Percentiles rank a stretch among this genome's conserved stretches.
These are phyloP conservation scores for Actinomortierella wolfii DNA, from an alignment of 371 early-diverging fungal genomes.

Conservation along the genomic window DNA sequence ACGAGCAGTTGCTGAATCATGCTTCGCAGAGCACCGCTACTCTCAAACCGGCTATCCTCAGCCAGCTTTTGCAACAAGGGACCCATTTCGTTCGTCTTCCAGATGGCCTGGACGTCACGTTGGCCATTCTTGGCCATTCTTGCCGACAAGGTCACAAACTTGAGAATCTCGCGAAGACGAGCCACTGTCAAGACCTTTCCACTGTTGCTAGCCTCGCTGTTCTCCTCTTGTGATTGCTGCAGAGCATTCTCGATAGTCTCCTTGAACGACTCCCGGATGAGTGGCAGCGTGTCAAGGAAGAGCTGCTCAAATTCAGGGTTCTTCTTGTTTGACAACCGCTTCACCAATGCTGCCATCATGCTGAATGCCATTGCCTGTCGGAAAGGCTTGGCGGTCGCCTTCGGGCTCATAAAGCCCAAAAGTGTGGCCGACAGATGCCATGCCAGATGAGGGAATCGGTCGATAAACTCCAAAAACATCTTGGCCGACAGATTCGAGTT, in stretches of 20 bases:
- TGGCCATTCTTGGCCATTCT: conserved; percentile 43
- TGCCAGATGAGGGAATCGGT: conserved; percentile 66
- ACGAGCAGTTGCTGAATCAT: conserved; percentile 38
- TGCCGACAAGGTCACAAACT: conserved; percentile 42
- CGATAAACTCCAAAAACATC: conserved; percentile 66
- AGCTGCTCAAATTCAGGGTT: conserved; percentile 32
- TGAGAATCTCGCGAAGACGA: conserved; percentile 51
- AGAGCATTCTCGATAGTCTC: conserved; percentile 43
- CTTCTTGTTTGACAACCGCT: conserved; percentile 54
- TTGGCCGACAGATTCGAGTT: conserved; percentile 66
- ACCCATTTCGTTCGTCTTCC: conserved; percentile 40
- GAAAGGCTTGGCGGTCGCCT: conserved; percentile 64
- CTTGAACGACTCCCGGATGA: conserved; percentile 45
- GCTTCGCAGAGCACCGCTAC: conserved; percentile 43
- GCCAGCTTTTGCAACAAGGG: conserved; percentile 37
- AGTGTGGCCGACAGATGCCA: conserved; percentile 63
- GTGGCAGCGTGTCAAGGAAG: conserved; percentile 30
- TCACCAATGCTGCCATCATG: conserved; percentile 51
- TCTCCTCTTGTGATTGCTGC: conserved; percentile 51
- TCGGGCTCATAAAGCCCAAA: conserved; percentile 55
- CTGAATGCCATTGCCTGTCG: conserved; percentile 67
- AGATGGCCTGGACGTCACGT: conserved; percentile 28
- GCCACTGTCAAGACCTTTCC: conserved; percentile 44
- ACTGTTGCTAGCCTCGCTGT: conserved; percentile 14
- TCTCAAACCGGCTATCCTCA: conserved; percentile 31